Base-by-base conservation (phyloP, 768 basidiomycete genomes). In the Lentinula guzmanii region DNA sequence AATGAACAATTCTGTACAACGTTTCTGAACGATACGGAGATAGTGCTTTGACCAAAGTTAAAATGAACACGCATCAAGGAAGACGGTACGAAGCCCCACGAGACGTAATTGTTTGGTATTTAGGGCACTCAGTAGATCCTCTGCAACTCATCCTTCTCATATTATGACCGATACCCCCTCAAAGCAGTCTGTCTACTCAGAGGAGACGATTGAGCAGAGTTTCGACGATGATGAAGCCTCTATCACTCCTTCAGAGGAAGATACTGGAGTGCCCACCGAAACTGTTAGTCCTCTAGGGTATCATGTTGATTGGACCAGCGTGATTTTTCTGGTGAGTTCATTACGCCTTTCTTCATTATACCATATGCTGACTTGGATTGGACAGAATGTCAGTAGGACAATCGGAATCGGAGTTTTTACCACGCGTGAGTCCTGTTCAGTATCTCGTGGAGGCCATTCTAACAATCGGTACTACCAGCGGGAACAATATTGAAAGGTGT, bases 341-440 rank as follows among this genome's bases (percentile, higher is more conserved):
- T 31, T 8, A 24, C 34, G 18, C 31, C 43, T 21, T 56, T n/a
- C 18, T 10, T 21, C 8, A 5, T 50, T 10, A n/a, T 43, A 60
- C 8, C 13, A n/a, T 16, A 8, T 33, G 21, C 35, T 18, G n/a
- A 18, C 10, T 46, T 42, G 2, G 46, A 18, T 13, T 48, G 41
- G 18, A 10, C 55, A 74, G 74, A 75, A 75, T 53, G 63, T 73
- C 46, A 72, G 73, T 58, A 72, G 70, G 59, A 76, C 76, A 73
- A 73, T 76, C 64, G 76, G 76, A 35, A 76, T 74, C 3, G 75
- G 75, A 39, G 71, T 77, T 10, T 72, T 74, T 62, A 70, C 71
- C 28, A 72, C 69, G 18, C 71, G 70, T 71, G 63, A 9, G 64
- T 66, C 37, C 7, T 35, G 10, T 9, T 18, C 52, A 6, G 18